A percentile compares a stretch with the other conserved stretches of the same genome.
phyloP scores from a whole-genome alignment of 371 early-diverging fungal species.

The Paramicrosporidium saccamoebae region DNA sequence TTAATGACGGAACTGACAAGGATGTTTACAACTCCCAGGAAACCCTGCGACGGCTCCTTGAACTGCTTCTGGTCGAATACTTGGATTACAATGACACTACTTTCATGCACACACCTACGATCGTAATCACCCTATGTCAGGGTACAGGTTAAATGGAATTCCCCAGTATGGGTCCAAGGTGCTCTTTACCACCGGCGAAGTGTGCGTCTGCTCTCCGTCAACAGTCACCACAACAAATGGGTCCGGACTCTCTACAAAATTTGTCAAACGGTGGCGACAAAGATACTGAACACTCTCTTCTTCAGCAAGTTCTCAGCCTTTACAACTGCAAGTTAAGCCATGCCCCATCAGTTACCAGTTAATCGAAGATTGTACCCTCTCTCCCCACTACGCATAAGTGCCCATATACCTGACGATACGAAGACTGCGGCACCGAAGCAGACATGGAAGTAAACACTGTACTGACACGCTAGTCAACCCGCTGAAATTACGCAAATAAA shows the following conservation, averaged over 20 bases:
- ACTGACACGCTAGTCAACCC: no score
- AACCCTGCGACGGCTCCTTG: conserved; percentile 57
- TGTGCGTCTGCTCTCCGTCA: conserved; percentile 43
- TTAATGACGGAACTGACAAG: conserved; percentile 44
- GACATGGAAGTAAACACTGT: no score
- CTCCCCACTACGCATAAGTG: no score
- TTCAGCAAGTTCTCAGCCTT: no score
- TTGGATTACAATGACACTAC: conserved; percentile 57
- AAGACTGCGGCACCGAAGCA: no score
- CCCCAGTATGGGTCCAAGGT: conserved; percentile 51
- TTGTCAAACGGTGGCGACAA: neutral
- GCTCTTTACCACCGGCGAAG: conserved; percentile 31
- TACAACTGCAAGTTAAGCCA: no score
- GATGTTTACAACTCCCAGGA: conserved; percentile 65
- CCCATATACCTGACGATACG: no score
- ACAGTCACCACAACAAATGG: conserved; percentile 71
- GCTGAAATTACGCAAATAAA: no score
- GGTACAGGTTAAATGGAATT: conserved; percentile 22
- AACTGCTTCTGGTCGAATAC: conserved; percentile 85
- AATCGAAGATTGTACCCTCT: no score
- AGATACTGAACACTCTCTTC: neutral
- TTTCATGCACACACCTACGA: conserved; percentile 1
- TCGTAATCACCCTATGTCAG: neutral
- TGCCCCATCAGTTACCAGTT: no score
- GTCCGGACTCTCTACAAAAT: conserved; percentile 18